Evolutionary conservation across 2,329 filamentous ascomycete genomes (phyloP).

Genomic region (Arthroderma sp.): DNA sequence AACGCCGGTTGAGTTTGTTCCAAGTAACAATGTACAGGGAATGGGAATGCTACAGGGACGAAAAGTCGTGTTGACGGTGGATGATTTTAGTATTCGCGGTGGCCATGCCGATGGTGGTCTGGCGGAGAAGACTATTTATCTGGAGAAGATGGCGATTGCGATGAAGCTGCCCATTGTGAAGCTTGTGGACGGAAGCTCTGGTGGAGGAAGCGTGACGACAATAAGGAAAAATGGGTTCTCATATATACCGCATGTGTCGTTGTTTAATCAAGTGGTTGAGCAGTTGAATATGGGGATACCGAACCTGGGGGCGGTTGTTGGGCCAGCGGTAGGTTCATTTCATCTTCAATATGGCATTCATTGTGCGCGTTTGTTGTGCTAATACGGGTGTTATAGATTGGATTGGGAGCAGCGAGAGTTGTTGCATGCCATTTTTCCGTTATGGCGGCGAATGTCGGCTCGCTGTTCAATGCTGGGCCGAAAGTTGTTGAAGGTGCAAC

Average conservation of each 20-base stretch:
- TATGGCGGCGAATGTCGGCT: constrained; percentile 50
- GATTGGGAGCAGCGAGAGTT: constrained; percentile 48
- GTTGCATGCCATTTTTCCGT: constrained; percentile 52
- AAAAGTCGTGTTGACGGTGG: constrained; percentile 47
- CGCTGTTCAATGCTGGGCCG: constrained; percentile 51
- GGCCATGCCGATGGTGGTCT: constrained; percentile 51
- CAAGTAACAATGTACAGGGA: constrained; percentile 51
- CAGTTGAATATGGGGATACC: constrained; percentile 52
- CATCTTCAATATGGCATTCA: constrained; percentile 1
- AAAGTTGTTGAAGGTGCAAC: constrained; percentile 50
- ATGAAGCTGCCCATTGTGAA: constrained; percentile 49
- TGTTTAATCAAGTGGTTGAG: constrained; percentile 40
- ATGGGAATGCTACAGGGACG: constrained; percentile 41
- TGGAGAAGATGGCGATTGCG: constrained; percentile 47
- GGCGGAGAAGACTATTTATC: constrained; percentile 45
- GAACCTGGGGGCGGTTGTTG: constrained; percentile 49
- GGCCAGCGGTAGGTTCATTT: constrained; percentile 36
- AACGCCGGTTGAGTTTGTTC: constrained; percentile 38
- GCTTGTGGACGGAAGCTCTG: constrained; percentile 50
- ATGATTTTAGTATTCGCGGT: constrained; percentile 50
- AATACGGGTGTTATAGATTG: constrained; percentile 30
- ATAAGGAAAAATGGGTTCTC: constrained; percentile 44
- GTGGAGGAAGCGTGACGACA: constrained; percentile 49
- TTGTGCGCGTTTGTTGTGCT: not conserved
- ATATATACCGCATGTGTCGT: constrained; percentile 46